These are phyloP conservation scores for Candolleomyces eurysporus DNA, from an alignment of 768 basidiomycete genomes.

Conservation along the genomic window DNA sequence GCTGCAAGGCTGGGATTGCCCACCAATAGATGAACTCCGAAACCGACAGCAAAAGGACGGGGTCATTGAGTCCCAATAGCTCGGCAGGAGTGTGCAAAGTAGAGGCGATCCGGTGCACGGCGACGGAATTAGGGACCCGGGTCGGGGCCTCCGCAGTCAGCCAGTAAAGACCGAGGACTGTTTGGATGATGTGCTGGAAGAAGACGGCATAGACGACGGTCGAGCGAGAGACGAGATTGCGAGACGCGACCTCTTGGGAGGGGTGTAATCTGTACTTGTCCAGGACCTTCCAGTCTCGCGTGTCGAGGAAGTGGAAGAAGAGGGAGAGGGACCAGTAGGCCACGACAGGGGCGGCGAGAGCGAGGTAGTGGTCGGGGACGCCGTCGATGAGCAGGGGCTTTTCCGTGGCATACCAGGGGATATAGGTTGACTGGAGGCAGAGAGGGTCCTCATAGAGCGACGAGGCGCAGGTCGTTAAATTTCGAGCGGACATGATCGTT, in stretches of 20 bases:
- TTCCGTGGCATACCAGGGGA: conserved; percentile 57
- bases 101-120: conserved; percentile 40
- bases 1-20: conserved; percentile 73
- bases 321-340: conserved; percentile 84
- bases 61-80: not conserved
- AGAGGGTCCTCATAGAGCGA: conserved; percentile 32
- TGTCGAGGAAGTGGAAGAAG: conserved; percentile 81
- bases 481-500: conserved; percentile 23
- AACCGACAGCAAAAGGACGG: conserved; percentile 28
- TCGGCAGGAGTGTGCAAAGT: conserved; percentile 38
- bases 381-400: conserved; percentile 47
- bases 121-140: conserved; percentile 35
- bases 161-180: conserved; percentile 67
- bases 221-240: conserved; percentile 69
- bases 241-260: conserved; percentile 68
- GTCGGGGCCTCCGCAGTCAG: conserved; percentile 44
- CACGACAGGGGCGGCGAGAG: conserved; percentile 71
- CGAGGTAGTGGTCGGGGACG: conserved; percentile 69
- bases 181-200: conserved; percentile 86
- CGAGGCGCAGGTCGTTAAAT: conserved; percentile 34
- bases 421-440: conserved; percentile 30
- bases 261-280: conserved; percentile 88
- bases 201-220: conserved; percentile 81
- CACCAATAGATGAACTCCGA: conserved; percentile 89
- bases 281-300: conserved; percentile 71